Evolutionary conservation across 2,329 filamentous ascomycete genomes (phyloP).

Genomic region (Ciborinia camelliae): DNA sequence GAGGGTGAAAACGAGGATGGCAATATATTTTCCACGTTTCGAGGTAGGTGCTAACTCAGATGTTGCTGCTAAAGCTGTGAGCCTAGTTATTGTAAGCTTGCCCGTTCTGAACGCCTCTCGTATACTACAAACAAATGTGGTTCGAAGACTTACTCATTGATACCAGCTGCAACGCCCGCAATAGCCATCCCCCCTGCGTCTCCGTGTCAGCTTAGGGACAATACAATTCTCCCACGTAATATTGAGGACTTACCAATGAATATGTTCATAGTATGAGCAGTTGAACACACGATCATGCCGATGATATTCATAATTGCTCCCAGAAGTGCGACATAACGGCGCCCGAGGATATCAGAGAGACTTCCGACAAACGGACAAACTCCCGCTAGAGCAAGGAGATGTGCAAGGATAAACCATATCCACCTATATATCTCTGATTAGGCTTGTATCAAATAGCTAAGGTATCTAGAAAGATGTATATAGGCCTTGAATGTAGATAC

Average conservation of each 20-base stretch:
- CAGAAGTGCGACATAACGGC: conserved; percentile 55
- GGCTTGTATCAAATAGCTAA: no score
- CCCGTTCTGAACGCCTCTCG: not conserved
- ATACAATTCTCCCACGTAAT: rapidly evolving
- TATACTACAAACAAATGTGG: rapidly evolving
- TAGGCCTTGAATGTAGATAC: not conserved
- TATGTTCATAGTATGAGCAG: conserved; percentile 55
- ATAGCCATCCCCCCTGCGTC: conserved; percentile 49
- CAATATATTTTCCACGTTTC: conserved; percentile 62
- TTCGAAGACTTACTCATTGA: conserved; percentile 50
- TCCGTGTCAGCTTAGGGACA: not conserved
- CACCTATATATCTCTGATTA: conserved; percentile 22
- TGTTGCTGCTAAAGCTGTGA: conserved; percentile 62
- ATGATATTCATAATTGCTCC: conserved; percentile 53
- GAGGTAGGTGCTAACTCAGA: conserved; percentile 64
- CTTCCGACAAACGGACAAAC: conserved; percentile 64
- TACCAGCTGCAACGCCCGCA: conserved; percentile 62
- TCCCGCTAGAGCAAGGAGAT: conserved; percentile 54
- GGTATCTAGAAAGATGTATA: not conserved
- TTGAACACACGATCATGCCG: conserved; percentile 58
- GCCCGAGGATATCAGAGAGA: conserved; percentile 60
- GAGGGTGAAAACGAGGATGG: conserved; percentile 56
- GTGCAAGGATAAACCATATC: conserved; percentile 42
- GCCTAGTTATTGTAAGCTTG: conserved; percentile 48
- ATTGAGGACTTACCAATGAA: conserved; percentile 51